Evolutionary conservation across 2,329 filamentous ascomycete species (phyloP).

Genomic region (Talaromyces funiculosus): DNA sequence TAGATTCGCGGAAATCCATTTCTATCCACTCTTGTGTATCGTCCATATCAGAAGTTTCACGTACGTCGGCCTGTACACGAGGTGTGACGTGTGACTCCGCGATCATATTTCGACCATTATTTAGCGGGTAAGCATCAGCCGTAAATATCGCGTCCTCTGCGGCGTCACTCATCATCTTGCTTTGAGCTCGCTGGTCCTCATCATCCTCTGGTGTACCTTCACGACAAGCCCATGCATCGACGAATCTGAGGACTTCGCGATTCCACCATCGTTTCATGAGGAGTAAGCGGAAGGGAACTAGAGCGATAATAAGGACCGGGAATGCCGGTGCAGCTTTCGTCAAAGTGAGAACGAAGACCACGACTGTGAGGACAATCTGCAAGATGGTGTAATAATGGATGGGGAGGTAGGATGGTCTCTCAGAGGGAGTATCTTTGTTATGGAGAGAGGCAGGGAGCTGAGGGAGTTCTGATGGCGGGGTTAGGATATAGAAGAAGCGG

Average conservation of each 20-base stretch:
- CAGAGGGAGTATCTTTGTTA: constrained; percentile 25
- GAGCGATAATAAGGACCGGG: constrained; percentile 57
- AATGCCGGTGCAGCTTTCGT: constrained; percentile 60
- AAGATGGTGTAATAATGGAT: constrained; percentile 56
- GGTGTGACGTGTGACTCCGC: neutral
- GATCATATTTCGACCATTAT: neutral
- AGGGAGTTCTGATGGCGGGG: constrained; percentile 49
- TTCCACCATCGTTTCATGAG: constrained; percentile 58
- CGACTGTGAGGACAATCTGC: constrained; percentile 54
- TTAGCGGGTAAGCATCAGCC: constrained; percentile 9
- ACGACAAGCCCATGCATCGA: constrained; percentile 48
- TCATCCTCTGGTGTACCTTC: constrained; percentile 51
- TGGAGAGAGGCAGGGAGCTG: constrained; percentile 35
- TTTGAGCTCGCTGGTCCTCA: constrained; percentile 22
- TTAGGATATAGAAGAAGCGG: constrained; percentile 54
- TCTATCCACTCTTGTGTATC: constrained; percentile 6
- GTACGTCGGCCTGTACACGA: neutral
- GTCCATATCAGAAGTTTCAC: neutral
- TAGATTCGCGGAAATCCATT: neutral
- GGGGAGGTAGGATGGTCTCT: constrained; percentile 43
- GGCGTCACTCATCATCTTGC: neutral
- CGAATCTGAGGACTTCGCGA: constrained; percentile 50
- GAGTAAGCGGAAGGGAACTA: constrained; percentile 58
- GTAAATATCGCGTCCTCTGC: constrained; percentile 9
- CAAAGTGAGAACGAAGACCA: constrained; percentile 59